A percentile compares a stretch with the other conserved stretches of the same genome.
Evolutionary conservation across 108 stramenopile species (phyloP).

Genomic region (Discostella stelligeroides): DNA sequence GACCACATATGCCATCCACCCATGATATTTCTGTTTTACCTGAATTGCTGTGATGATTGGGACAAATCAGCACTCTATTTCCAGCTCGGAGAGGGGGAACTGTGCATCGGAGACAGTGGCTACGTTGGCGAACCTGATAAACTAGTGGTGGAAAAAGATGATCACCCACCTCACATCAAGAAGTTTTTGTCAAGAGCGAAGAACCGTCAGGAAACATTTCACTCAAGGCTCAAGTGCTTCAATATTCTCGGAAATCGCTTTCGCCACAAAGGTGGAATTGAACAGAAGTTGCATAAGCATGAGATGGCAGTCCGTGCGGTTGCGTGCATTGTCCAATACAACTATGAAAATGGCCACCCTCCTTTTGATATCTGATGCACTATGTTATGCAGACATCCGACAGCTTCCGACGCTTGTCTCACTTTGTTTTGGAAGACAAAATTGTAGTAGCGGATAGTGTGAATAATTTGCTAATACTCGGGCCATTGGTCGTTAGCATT

Average conservation of each 20-base stretch:
- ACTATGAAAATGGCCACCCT: conserved; percentile 15
- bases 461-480: too few species aligned
- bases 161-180: background rate
- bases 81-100: background rate
- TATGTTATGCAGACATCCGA: too few species aligned
- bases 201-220: conserved; percentile 50
- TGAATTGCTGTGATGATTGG: background rate
- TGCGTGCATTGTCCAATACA: conserved; percentile 9
- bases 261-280: conserved; percentile 11
- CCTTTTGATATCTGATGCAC: background rate
- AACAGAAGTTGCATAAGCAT: conserved; percentile 11
- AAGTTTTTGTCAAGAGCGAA: conserved; percentile 11
- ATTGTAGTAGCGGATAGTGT: too few species aligned
- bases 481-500: too few species aligned
- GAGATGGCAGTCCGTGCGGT: background rate
- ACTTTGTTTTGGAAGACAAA: too few species aligned
- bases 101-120: conserved; percentile 5
- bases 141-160: background rate
- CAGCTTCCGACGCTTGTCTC: too few species aligned
- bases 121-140: conserved; percentile 5
- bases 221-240: conserved; percentile 48
- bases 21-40: conserved; percentile 6
- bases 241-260: conserved; percentile 23
- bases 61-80: conserved; percentile 13
- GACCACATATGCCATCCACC: conserved; percentile 8